phyloP scores from a whole-genome alignment of 139 green algal genomes.

The Picochlorum sp. region DNA sequence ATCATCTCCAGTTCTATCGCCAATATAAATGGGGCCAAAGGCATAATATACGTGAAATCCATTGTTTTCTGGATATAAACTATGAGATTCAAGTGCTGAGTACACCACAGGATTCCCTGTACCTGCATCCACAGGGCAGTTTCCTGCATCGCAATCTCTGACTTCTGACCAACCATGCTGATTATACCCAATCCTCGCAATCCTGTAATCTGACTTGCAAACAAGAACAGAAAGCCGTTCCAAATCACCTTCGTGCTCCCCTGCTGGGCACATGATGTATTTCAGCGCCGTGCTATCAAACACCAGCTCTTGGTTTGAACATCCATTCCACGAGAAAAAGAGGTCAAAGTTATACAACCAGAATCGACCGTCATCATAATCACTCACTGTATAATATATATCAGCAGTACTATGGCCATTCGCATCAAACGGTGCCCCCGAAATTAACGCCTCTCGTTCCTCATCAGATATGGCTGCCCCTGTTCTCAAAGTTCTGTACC shows the following conservation, averaged over 20 bases:
- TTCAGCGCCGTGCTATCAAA: slow-evolving; percentile 1
- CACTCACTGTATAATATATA: slow-evolving; percentile 8
- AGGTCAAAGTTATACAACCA: slow-evolving; percentile 22
- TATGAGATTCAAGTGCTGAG: slow-evolving; percentile 8
- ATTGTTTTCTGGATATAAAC: slow-evolving; percentile 16
- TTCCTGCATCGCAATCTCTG: slow-evolving; percentile 19
- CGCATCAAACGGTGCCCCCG: slow-evolving; percentile 10
- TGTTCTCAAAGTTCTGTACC: background rate
- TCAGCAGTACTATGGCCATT: slow-evolving; percentile 1
- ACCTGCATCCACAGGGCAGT: slow-evolving; percentile 13
- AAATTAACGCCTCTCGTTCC: background rate
- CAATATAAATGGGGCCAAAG: slow-evolving; percentile 18
- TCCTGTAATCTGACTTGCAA: slow-evolving; percentile 8
- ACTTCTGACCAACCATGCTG: slow-evolving; percentile 29
- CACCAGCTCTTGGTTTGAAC: slow-evolving; percentile 21
- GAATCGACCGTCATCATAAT: background rate
- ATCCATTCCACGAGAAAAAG: slow-evolving; percentile 17
- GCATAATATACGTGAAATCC: slow-evolving; percentile 8
- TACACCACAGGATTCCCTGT: slow-evolving; percentile 10
- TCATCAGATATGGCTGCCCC: background rate
- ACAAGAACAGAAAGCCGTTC: slow-evolving; percentile 17
- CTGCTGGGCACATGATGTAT: slow-evolving; percentile 17
- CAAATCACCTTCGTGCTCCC: slow-evolving; percentile 27
- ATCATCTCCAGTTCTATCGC: slow-evolving; percentile 14
- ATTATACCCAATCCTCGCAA: slow-evolving; percentile 14